Conservation (phyloP, 495 filamentous ascomycete species). For the Cryomyces minteri region DNA sequence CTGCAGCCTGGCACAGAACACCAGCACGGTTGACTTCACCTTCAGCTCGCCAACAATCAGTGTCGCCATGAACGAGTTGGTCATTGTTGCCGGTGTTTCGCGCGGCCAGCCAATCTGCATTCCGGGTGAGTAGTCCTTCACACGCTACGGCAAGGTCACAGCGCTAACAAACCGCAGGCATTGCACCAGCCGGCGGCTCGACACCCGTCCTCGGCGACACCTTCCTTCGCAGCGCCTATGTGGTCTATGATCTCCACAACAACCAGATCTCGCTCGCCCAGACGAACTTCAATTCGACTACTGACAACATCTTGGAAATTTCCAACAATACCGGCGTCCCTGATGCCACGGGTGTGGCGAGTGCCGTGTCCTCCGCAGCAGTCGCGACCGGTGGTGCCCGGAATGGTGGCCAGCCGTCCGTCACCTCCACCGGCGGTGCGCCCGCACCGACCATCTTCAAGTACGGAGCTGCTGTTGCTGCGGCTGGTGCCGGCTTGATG, state of each 20-base stretch:
- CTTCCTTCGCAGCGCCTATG: conserved; percentile 78
- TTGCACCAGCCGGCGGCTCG: conserved; percentile 46
- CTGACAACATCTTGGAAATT: conserved; percentile 52
- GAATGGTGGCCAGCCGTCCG: not conserved
- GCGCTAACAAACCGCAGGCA: conserved; percentile 17
- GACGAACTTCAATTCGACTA: conserved; percentile 62
- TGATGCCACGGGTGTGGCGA: conserved; percentile 44
- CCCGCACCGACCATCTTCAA: conserved; percentile 2
- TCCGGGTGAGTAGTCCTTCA: conserved; percentile 29
- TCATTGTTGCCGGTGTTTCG: conserved; percentile 40
- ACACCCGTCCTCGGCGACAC: conserved; percentile 74
- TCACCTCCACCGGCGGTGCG: conserved; percentile 1
- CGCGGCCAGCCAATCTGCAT: conserved; percentile 31
- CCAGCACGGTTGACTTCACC: conserved; percentile 32
- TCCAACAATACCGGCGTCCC: conserved; percentile 47
- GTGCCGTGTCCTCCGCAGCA: conserved; percentile 33
- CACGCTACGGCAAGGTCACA: conserved; percentile 9
- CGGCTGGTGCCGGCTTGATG: conserved; percentile 4
- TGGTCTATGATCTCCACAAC: conserved; percentile 79
- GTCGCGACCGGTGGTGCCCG: conserved; percentile 12
- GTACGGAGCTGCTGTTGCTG: conserved; percentile 3
- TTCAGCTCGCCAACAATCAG: conserved; percentile 61
- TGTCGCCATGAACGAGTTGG: conserved; percentile 58
- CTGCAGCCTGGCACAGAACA: conserved; percentile 43
- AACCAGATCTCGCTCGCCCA: conserved; percentile 78